These are phyloP conservation scores for Logfia minima DNA, from an alignment of 129 eudicot genomes.

Conservation along the genomic window DNA sequence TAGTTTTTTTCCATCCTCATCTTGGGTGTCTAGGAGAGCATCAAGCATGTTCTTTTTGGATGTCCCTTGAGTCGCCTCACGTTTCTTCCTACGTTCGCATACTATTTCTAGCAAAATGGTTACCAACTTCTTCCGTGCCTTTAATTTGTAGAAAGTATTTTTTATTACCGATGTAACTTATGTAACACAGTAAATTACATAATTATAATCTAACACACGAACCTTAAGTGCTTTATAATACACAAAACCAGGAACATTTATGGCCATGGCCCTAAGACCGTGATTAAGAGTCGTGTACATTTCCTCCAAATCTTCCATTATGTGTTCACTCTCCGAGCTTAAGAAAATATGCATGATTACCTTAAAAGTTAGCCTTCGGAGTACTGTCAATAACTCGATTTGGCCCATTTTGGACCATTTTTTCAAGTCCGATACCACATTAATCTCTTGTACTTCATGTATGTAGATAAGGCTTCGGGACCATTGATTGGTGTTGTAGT, in stretches of 20 bases:
- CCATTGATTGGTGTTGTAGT: slow-evolving; percentile 80
- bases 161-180: neutral
- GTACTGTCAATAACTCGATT: neutral
- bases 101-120: slow-evolving; percentile 53
- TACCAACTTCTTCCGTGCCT: slow-evolving; percentile 88
- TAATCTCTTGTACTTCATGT: slow-evolving; percentile 54
- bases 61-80: slow-evolving; percentile 26
- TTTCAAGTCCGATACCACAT: slow-evolving; percentile 46
- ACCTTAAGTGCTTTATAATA: slow-evolving; percentile 76
- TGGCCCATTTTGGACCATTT: slow-evolving; percentile 74
- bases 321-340: slow-evolving; percentile 61
- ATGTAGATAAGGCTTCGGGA: slow-evolving; percentile 58
- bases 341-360: slow-evolving; percentile 77
- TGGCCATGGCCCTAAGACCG: slow-evolving; percentile 82
- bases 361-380: slow-evolving; percentile 63
- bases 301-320: slow-evolving; percentile 59
- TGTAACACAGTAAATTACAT: no score
- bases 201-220: no score
- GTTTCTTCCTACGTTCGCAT: slow-evolving; percentile 46
- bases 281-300: slow-evolving; percentile 68
- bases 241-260: slow-evolving; percentile 84
- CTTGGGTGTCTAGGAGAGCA: slow-evolving; percentile 55
- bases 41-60: slow-evolving; percentile 79
- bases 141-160: slow-evolving; percentile 7
- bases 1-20: slow-evolving; percentile 71